Conservation (phyloP, 2,329 filamentous ascomycete species). For the Zymoseptoria ardabiliae region DNA sequence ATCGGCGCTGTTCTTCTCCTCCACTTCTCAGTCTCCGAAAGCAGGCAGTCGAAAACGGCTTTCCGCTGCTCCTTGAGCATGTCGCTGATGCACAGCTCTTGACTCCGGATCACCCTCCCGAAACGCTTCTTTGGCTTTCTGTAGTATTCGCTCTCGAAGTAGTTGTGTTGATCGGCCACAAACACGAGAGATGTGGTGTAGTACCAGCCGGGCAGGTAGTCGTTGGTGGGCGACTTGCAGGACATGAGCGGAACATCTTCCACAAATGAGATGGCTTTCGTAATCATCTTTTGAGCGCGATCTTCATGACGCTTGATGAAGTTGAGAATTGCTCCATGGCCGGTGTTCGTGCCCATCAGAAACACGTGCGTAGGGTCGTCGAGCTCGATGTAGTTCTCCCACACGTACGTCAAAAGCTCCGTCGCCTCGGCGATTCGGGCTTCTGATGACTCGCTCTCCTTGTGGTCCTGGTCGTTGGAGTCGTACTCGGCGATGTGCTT, state of each 20-base stretch:
- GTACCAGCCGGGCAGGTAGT: constrained; percentile 79
- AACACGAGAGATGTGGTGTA: constrained; percentile 72
- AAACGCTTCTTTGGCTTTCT: constrained; percentile 52
- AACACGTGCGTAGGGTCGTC: constrained; percentile 65
- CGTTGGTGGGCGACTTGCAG: constrained; percentile 57
- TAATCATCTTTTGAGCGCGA: constrained; percentile 58
- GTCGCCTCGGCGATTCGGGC: constrained; percentile 44
- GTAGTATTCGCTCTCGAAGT: constrained; percentile 59
- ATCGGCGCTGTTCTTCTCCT: constrained; percentile 7
- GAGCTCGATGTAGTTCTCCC: constrained; percentile 93
- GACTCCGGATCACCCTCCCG: constrained; percentile 45
- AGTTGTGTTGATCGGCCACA: constrained; percentile 65
- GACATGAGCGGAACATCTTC: constrained; percentile 66
- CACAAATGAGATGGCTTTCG: constrained; percentile 74
- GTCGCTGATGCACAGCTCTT: constrained; percentile 42
- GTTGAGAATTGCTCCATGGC: constrained; percentile 75
- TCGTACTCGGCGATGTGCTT: constrained; percentile 59
- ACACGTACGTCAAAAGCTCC: constrained; percentile 76
- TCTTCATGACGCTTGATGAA: constrained; percentile 64
- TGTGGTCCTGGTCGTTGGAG: constrained; percentile 29
- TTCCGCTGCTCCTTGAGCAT: constrained; percentile 50
- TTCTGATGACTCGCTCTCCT: constrained; percentile 43
- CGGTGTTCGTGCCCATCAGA: constrained; percentile 81
- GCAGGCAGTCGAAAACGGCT: constrained; percentile 43
- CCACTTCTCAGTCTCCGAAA: constrained; percentile 36